phyloP scores from a whole-genome alignment of 2,329 filamentous ascomycete genomes.

The Xylaria sp. region DNA sequence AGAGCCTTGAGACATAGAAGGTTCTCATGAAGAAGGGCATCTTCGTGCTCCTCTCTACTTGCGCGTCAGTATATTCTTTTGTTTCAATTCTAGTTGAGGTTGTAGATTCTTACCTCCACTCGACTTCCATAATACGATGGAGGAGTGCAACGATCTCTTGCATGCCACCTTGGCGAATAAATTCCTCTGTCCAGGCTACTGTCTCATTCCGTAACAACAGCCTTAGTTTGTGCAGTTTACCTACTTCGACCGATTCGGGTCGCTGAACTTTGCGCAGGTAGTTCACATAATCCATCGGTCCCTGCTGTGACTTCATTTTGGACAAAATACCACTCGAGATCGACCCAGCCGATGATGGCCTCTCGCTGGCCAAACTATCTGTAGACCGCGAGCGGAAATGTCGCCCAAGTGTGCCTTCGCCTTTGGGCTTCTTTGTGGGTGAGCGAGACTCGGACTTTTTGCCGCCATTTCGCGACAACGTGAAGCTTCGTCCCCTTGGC shows the following conservation, averaged over 20 bases:
- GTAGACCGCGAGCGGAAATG: conserved; percentile 78
- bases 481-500: conserved; percentile 80
- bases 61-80: conserved; percentile 43
- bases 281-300: conserved; percentile 84
- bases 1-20: conserved; percentile 93
- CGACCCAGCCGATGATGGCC: conserved; percentile 63
- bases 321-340: conserved; percentile 69
- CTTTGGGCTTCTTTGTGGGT: conserved; percentile 78
- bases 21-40: conserved; percentile 89
- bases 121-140: conserved; percentile 91
- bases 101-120: conserved; percentile 79
- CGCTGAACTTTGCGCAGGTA: conserved; percentile 85
- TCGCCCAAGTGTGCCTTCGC: conserved; percentile 69
- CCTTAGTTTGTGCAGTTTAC: conserved; percentile 91
- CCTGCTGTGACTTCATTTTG: conserved; percentile 77
- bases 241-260: conserved; percentile 88
- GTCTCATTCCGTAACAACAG: conserved; percentile 93
- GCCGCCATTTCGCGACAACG: conserved; percentile 68
- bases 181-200: conserved; percentile 92
- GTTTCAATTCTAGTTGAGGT: not conserved
- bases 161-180: conserved; percentile 91
- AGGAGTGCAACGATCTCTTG: conserved; percentile 86
- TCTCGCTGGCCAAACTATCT: conserved; percentile 72
- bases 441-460: conserved; percentile 70
- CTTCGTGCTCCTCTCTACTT: conserved; percentile 90